Evolutionary conservation across 2,329 filamentous ascomycete genomes (phyloP), one percentile per base, ranked within the genome.

Genomic region (Fusarium duplospermum): DNA sequence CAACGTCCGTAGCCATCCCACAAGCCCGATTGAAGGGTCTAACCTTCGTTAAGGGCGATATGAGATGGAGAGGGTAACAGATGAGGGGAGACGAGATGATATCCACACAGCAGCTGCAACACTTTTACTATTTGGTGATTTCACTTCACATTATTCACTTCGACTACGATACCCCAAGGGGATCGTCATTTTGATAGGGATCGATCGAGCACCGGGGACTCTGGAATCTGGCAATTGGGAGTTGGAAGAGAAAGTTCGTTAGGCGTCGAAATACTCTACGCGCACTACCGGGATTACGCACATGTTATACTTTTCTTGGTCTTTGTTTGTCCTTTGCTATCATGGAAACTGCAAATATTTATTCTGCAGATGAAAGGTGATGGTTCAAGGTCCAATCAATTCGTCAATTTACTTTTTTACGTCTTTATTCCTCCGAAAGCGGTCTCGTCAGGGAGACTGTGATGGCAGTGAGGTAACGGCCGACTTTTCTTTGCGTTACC

Each of bases 21-120:
- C 87, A 36, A 92, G 90, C 77, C 90, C 90, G 1, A 84, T 89
- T 35, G 88, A 90, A 54, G 76, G 66, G 9, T 74, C 79, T 18
- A 76, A 74, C 62, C 80, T 79, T 62, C 81, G 79, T 64, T 83
- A 68, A 77, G 31, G 36, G 47, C 47, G 40, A 22, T 20, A 35
- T 62, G 31, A 62, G 20, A 38, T 11, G 50, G 50, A 27, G 33
- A 33, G 56, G 59, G 58, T 47, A 67, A 35, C 29, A 59, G 22
- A 45, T 24, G 24, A 67, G 56, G 40, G 24, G 64, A 64, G 66
- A 66, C 33, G 58, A 63, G 66, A 70, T 66, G 66, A 74, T 69
- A 69, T 70, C 70, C 68, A 75, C 62, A 69, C 61, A 66, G 73
- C 66, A 70, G 67, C 71, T 71, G 65, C 67, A 42, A 66, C 65